Evolutionary conservation across 148 eudicot genomes (phyloP), one percentile per base, ranked within the genome.

Genomic region (Agrostemma githago): DNA sequence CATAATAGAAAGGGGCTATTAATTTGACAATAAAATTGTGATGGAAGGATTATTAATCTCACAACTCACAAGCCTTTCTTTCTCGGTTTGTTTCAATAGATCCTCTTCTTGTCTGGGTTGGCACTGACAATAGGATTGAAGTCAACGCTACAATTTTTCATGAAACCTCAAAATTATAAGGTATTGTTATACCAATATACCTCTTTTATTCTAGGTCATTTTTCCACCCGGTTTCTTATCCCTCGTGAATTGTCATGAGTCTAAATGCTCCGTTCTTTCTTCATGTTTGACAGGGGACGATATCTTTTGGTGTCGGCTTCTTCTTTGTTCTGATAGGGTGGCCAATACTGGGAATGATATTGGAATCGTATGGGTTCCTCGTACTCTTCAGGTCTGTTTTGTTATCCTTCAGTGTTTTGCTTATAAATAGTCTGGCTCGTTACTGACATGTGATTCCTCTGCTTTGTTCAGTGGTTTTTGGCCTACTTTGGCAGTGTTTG

Each of bases 51-150:
- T 26, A 26, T 26, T 26, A 26, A 26, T 26, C 34, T 26, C 34
- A 26, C 34, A 26, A 26, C 20, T 41, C 3, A 72, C 51, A 54
- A 16, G 59, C 56, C 40, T 76, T 2, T 70, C 14, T 0, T 61
- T 65, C 70, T 8, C 34, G 37, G 10, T 20, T 48, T 54, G 3
- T 71, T 73, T 43, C 26, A 74, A 42, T 89, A 95, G 99, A 95
- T 95, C 72, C 92, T 95, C 77, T 92, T 95, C 86, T 56, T 95
- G 71, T 86, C 99, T 69, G 99, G 99, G 20, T 85, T 95, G 86
- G 87, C 77, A 14, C 79, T 95, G 71, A 95, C 97, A 71, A 95
- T 95, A 70, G 99, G 99, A 70, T 81, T 84, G 73, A 90, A 88
- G 83, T 90, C 97, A 64, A 87, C 99, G 16, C 57, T 86, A 60